Evolutionary conservation across 495 filamentous ascomycete genomes (phyloP), one percentile per base, ranked within the genome.

Genomic region (Xylaria grammica): DNA sequence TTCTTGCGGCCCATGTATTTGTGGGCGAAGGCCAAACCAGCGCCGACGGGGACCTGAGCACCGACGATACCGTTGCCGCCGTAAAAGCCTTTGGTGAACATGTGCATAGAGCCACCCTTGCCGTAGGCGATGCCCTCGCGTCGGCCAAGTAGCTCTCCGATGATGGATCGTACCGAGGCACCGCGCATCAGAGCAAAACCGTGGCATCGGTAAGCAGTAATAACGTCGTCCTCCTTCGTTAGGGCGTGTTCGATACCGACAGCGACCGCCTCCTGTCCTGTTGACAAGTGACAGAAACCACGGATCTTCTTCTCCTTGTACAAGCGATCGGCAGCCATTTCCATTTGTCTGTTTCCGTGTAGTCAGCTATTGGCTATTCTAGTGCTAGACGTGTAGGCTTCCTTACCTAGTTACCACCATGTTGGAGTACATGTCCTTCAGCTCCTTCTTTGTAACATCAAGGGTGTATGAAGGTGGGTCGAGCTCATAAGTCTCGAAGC

Each of bases 241-340:
- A 99, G 90, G 65, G 93, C 93, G 77, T 97, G 92, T 82, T 99
- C 95, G 74, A 99, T 97, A 75, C 95, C 95, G 65, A 91, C 89
- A 53, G 96, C 93, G 63, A 99, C 96, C 62, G 95, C 95, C 84
- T 99, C 95, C 83, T 99, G 95, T 64, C 95, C 95, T 45, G 90
- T 95, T 42, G 95, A 99, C 77, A 99, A 81, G 83, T 99, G 95
- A 82, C 94, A 98, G 91, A 98, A 98, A 81, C 94, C 94, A 64
- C 94, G 91, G 75, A 98, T 97, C 86, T 97, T 97, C 88, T 98
- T 98, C 85, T 97, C 93, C 82, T 98, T 98, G 89, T 98, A 98
- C 60, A 98, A 85, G 72, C 93, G 87, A 73, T 98, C 94, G 81
- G 94, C 92, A 67, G 93, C 94, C 95, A 98, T 97, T 78, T 99